phyloP scores from a whole-genome alignment of 1,284 basidiomycete genomes.

The Naganishia albida region DNA sequence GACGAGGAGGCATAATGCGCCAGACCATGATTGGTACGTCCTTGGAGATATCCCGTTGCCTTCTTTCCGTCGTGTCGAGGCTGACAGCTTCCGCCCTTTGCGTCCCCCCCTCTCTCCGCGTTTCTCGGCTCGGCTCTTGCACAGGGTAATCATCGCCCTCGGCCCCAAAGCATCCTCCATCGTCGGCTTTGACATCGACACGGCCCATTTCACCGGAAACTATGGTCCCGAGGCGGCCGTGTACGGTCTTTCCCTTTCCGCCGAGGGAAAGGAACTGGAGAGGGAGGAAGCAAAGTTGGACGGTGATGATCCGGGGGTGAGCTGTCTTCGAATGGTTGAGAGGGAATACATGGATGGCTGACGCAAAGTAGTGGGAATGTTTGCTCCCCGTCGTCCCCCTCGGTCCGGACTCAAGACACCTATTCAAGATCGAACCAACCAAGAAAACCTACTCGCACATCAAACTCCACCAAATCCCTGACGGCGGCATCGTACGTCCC shows the following conservation, averaged over 20 bases:
- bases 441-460: conserved; percentile 69
- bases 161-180: conserved; percentile 72
- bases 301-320: conserved; percentile 60
- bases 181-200: conserved; percentile 91
- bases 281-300: conserved; percentile 33
- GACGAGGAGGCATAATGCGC: conserved; percentile 77
- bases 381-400: conserved; percentile 72
- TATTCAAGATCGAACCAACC: conserved; percentile 66
- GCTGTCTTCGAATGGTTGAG: conserved; percentile 40
- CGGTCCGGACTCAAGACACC: conserved; percentile 79
- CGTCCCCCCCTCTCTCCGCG: neutral
- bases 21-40: conserved; percentile 79
- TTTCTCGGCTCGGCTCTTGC: neutral
- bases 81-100: neutral
- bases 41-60: neutral
- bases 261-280: conserved; percentile 54
- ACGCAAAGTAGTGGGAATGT: conserved; percentile 68
- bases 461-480: conserved; percentile 93
- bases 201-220: conserved; percentile 93
- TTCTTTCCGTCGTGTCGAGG: neutral
- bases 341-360: neutral
- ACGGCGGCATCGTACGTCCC: conserved; percentile 91
- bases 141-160: conserved; percentile 84
- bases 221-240: conserved; percentile 83
- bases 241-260: conserved; percentile 62